phyloP scores from a whole-genome alignment of 2,329 filamentous ascomycete genomes.

The Epichloe sp. region DNA sequence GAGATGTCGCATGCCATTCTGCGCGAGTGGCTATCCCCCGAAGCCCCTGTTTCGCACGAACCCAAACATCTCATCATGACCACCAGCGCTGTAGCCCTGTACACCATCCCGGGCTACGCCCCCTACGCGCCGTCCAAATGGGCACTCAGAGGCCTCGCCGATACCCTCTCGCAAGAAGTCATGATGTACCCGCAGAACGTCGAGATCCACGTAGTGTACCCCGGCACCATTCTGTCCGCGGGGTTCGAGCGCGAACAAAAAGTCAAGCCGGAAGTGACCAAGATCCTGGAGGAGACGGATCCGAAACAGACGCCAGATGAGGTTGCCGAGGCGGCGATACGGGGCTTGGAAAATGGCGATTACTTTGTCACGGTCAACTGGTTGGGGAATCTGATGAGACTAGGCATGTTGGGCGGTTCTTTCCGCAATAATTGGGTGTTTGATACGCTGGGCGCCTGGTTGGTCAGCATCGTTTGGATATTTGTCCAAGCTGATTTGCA shows the following conservation, averaged over 20 bases:
- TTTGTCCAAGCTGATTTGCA: constrained; percentile 45
- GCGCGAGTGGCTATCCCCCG: constrained; percentile 54
- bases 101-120: constrained; percentile 67
- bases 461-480: constrained; percentile 42
- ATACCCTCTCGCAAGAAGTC: constrained; percentile 73
- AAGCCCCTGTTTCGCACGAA: constrained; percentile 28
- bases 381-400: constrained; percentile 60
- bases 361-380: constrained; percentile 67
- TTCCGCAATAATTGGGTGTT: constrained; percentile 45
- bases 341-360: constrained; percentile 65
- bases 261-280: constrained; percentile 69
- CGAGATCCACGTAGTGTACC: constrained; percentile 69
- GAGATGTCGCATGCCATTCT: constrained; percentile 77
- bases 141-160: constrained; percentile 70
- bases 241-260: constrained; percentile 64
- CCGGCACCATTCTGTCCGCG: constrained; percentile 68
- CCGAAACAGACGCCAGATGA: constrained; percentile 64
- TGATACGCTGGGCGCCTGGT: constrained; percentile 43
- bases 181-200: constrained; percentile 76
- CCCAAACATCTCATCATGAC: constrained; percentile 81
- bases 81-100: constrained; percentile 61
- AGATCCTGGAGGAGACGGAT: constrained; percentile 70
- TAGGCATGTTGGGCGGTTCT: constrained; percentile 39
- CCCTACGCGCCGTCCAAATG: constrained; percentile 80
- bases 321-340: constrained; percentile 58